phyloP scores from a whole-genome alignment of 306 rosid species.

The Pachyrhizus erosus region DNA sequence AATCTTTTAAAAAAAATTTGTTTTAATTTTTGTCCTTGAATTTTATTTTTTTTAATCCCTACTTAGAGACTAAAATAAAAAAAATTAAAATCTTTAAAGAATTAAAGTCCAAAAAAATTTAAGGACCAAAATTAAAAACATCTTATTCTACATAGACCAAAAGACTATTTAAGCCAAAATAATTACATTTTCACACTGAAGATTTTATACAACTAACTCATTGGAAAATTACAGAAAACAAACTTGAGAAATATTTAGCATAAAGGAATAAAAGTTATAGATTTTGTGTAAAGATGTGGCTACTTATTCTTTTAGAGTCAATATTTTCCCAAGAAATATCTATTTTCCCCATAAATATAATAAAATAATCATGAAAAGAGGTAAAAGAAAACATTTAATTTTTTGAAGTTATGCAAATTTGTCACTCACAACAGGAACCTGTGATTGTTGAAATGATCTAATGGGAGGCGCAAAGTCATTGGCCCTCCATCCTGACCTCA shows the following conservation, averaged over 20 bases:
- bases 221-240: not conserved
- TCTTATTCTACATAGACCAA: too few species aligned
- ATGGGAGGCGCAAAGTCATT: constrained; percentile 62
- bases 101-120: too few species aligned
- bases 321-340: not conserved
- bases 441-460: constrained; percentile 69
- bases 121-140: too few species aligned
- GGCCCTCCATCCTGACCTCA: constrained; percentile 53
- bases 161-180: too few species aligned
- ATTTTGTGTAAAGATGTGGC: not conserved
- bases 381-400: not conserved
- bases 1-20: too few species aligned
- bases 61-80: too few species aligned
- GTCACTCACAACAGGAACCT: constrained; percentile 59
- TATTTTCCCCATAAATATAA: not conserved
- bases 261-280: not conserved
- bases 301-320: constrained; percentile 6
- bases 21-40: too few species aligned
- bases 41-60: too few species aligned
- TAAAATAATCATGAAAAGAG: not conserved
- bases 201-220: not conserved
- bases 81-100: too few species aligned
- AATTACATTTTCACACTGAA: not conserved
- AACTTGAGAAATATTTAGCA: not conserved
- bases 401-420: not conserved